A percentile compares a stretch with the other conserved stretches of the same genome.
Evolutionary conservation across 257 asterid genomes (phyloP).

Genomic region (Lantana camara): DNA sequence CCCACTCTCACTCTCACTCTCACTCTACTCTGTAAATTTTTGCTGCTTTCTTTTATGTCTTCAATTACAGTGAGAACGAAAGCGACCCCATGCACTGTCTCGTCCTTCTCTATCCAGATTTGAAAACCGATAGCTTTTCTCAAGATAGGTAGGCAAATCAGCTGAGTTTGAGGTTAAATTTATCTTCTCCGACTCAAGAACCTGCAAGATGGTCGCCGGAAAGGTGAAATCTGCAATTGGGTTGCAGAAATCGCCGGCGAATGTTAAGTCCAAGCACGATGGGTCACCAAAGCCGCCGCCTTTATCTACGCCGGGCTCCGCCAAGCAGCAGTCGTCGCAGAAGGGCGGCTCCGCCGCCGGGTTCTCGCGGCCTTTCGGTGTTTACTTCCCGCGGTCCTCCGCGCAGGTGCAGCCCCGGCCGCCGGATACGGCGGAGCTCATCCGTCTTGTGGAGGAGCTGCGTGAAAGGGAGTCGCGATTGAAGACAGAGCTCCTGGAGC

Average conservation of each 20-base stretch:
- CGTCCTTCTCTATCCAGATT: conserved; percentile 38
- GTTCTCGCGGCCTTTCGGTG: conserved; percentile 75
- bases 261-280: conserved; percentile 43
- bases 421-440: conserved; percentile 77
- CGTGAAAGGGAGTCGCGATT: conserved; percentile 71
- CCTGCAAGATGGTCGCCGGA: conserved; percentile 73
- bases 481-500: conserved; percentile 75
- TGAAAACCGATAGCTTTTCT: conserved; percentile 12
- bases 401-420: conserved; percentile 97
- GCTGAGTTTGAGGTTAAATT: not conserved
- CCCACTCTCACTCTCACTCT: not conserved
- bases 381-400: conserved; percentile 78
- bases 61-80: conserved; percentile 27
- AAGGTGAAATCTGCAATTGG: conserved; percentile 78
- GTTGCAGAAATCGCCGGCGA: conserved; percentile 65
- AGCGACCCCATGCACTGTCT: conserved; percentile 39
- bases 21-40: too few relatives aligned
- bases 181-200: not conserved
- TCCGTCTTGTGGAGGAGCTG: conserved; percentile 61
- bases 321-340: conserved; percentile 36
- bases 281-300: conserved; percentile 49
- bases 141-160: not conserved
- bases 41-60: not conserved
- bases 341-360: conserved; percentile 44
- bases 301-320: conserved; percentile 46